phyloP scores from a whole-genome alignment of 1,139 yeast species.

The Suhomyces guaymorum region DNA sequence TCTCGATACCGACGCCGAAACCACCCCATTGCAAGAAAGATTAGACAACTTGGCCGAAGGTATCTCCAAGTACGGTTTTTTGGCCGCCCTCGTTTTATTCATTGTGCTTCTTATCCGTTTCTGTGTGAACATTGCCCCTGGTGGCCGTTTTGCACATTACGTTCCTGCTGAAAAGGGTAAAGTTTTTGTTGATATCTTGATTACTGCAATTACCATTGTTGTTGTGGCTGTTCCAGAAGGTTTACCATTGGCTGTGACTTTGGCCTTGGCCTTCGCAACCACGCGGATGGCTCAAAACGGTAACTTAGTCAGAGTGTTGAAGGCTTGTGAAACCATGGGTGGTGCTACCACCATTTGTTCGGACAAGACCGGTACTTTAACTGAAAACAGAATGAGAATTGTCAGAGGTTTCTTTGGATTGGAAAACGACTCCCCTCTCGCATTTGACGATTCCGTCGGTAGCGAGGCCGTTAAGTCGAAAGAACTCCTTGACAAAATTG shows the following conservation, averaged over 20 bases:
- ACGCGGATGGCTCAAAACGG: constrained; percentile 97
- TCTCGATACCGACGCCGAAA: constrained; percentile 69
- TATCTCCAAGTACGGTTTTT: constrained; percentile 88
- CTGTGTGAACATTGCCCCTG: constrained; percentile 62
- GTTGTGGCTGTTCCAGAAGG: constrained; percentile 99
- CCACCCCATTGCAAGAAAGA: constrained; percentile 87
- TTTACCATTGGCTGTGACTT: constrained; percentile 91
- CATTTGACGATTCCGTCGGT: constrained; percentile 47
- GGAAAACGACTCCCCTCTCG: constrained; percentile 17
- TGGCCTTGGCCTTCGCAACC: constrained; percentile 96
- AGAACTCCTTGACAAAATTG: constrained; percentile 34
- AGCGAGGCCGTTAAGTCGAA: constrained; percentile 28
- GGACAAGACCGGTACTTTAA: constrained; percentile 95
- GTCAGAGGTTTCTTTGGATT: constrained; percentile 71
- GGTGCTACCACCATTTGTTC: constrained; percentile 97
- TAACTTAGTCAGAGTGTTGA: constrained; percentile 88
- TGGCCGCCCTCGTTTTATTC: constrained; percentile 79
- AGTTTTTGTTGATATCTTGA: constrained; percentile 77
- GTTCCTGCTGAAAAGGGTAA: constrained; percentile 79
- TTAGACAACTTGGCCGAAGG: constrained; percentile 85
- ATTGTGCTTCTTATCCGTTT: constrained; percentile 77
- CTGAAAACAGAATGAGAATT: constrained; percentile 90
- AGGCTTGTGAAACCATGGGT: constrained; percentile 98
- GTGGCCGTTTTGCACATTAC: constrained; percentile 43
- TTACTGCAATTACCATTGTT: constrained; percentile 86